Conservation (phyloP, 305 asterid genomes). For the Andrographis paniculata region DNA sequence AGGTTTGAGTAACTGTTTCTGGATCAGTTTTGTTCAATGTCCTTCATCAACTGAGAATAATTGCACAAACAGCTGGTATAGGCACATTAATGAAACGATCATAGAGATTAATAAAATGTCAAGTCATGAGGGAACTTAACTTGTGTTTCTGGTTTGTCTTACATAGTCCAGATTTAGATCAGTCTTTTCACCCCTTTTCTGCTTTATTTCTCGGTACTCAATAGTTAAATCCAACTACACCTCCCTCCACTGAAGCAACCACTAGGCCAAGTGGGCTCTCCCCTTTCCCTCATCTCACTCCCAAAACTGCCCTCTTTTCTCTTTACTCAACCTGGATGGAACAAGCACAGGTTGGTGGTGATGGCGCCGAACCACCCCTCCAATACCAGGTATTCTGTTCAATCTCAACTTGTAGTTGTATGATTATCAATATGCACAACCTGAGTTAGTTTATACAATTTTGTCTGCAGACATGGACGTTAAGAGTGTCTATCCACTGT, state of each 20-base stretch:
- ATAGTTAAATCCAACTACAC: constrained; percentile 14
- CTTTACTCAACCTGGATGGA: constrained; percentile 28
- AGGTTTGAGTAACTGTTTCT: neutral
- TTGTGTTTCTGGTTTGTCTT: constrained; percentile 27
- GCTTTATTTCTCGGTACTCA: constrained; percentile 19
- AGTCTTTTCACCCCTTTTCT: constrained; percentile 19
- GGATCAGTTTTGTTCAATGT: neutral
- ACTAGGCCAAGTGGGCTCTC: constrained; percentile 15
- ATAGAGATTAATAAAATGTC: constrained; percentile 7
- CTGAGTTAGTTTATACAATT: neutral
- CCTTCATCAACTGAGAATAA: constrained; percentile 9
- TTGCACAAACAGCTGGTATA: neutral
- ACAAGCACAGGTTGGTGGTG: constrained; percentile 25
- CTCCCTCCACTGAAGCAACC: constrained; percentile 19
- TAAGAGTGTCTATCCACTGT: constrained; percentile 60
- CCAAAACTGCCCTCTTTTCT: constrained; percentile 4
- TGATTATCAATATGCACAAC: constrained; percentile 7
- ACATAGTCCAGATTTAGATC: constrained; percentile 23
- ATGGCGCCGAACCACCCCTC: constrained; percentile 37
- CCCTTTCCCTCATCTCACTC: constrained; percentile 16
- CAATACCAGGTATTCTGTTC: constrained; percentile 24
- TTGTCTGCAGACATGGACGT: constrained; percentile 47
- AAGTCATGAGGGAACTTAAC: constrained; percentile 11
- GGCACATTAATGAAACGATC: neutral
- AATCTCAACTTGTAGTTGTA: neutral